These are phyloP conservation scores for Aureobasidium sp. DNA, from an alignment of 2,329 filamentous ascomycete genomes.

Conservation along the genomic window DNA sequence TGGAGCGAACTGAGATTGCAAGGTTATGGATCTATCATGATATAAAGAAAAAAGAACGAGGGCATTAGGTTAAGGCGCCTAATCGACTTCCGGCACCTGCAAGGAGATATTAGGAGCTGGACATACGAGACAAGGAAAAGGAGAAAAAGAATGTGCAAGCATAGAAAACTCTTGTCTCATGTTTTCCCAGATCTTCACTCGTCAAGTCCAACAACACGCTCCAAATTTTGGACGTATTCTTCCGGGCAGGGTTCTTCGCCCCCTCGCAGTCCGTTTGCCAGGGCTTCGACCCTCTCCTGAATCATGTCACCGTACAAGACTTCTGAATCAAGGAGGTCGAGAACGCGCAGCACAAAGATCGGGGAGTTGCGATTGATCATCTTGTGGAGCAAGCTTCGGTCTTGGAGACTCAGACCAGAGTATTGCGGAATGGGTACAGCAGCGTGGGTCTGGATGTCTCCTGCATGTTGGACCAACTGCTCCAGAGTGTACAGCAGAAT, in stretches of 20 bases:
- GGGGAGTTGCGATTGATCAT: not conserved
- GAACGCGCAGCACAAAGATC: not conserved
- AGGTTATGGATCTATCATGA: not conserved
- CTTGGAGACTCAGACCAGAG: not conserved
- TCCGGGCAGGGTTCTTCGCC: not conserved
- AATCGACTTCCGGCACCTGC: not conserved
- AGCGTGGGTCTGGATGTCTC: not conserved
- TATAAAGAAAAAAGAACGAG: not conserved
- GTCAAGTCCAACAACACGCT: not conserved
- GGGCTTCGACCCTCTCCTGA: not conserved
- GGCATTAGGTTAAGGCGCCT: not conserved
- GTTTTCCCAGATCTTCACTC: not conserved
- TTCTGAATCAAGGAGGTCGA: not conserved
- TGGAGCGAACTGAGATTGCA: not conserved
- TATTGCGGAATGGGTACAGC: not conserved
- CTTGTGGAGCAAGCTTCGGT: constrained; percentile 1
- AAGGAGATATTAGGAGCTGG: not conserved
- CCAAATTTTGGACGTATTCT: not conserved
- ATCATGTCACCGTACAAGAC: not conserved
- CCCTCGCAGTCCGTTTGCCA: not conserved
- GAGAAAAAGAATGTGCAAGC: not conserved
- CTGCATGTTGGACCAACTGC: not conserved
- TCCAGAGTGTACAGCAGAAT: constrained; percentile 7
- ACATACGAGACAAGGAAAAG: not conserved
- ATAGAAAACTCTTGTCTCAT: not conserved